A percentile compares a stretch with the other conserved stretches of the same genome.
These are phyloP conservation scores for Sugiyamaella mastotermitis DNA, from an alignment of 805 yeast species.

Conservation along the genomic window DNA sequence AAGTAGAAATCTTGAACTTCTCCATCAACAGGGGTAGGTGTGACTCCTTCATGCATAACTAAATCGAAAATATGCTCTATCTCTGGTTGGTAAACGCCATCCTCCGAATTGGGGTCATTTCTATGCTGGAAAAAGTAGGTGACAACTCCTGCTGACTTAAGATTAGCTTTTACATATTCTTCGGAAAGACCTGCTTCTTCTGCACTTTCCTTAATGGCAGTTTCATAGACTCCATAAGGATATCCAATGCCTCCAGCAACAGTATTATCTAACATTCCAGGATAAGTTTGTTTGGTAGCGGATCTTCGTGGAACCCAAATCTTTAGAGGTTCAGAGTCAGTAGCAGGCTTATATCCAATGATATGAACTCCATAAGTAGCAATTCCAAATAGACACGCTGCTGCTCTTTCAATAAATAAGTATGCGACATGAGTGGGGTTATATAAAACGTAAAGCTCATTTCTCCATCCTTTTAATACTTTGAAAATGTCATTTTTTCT, in stretches of 20 bases:
- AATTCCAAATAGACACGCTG: conserved; percentile 76
- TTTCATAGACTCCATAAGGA: conserved; percentile 69
- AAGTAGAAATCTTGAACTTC: conserved; percentile 73
- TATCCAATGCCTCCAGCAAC: conserved; percentile 93
- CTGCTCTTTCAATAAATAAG: conserved; percentile 69
- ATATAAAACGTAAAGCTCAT: conserved; percentile 74
- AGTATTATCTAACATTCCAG: conserved; percentile 86
- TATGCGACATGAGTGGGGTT: conserved; percentile 52
- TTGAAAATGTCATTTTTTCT: conserved; percentile 19
- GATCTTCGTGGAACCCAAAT: conserved; percentile 85
- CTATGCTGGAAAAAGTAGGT: conserved; percentile 43
- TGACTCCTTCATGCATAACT: conserved; percentile 38
- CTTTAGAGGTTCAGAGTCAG: conserved; percentile 36
- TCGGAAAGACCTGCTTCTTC: conserved; percentile 84
- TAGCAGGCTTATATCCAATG: conserved; percentile 63
- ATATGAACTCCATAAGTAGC: conserved; percentile 88
- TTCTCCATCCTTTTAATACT: conserved; percentile 58
- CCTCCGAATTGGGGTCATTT: conserved; percentile 33
- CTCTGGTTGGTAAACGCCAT: conserved; percentile 79
- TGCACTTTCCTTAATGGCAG: conserved; percentile 75
- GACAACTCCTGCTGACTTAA: conserved; percentile 55
- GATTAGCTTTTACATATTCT: conserved; percentile 41
- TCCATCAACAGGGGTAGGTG: conserved; percentile 59
- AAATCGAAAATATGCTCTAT: conserved; percentile 77
- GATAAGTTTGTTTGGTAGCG: conserved; percentile 74